A percentile compares a stretch with the other conserved stretches of the same genome.
Conservation (phyloP, 495 filamentous ascomycete genomes). For the Penicillium pulvis region DNA sequence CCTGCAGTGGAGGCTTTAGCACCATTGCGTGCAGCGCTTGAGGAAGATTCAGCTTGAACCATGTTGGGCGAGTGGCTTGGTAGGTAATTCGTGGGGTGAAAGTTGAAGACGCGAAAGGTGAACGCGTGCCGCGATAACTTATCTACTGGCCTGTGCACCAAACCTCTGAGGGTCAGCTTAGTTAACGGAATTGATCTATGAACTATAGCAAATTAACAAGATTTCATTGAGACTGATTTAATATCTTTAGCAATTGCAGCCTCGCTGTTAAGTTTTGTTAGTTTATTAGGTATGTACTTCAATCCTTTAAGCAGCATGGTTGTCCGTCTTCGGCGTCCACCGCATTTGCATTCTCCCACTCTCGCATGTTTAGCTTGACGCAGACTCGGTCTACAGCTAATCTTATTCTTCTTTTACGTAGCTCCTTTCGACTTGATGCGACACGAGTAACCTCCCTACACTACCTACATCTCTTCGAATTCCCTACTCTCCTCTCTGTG, state of each 20-base stretch:
- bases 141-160: slow-evolving; percentile 18
- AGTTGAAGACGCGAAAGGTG: slow-evolving; percentile 33
- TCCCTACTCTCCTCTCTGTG: background rate
- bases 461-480: background rate
- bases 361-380: background rate
- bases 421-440: background rate
- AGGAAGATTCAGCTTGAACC: slow-evolving; percentile 74
- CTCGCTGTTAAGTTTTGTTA: background rate
- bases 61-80: slow-evolving; percentile 25
- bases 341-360: background rate
- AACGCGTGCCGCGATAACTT: slow-evolving; percentile 25
- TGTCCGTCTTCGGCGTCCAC: background rate
- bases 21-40: slow-evolving; percentile 66
- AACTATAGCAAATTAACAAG: too few relatives aligned
- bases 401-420: background rate
- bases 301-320: background rate
- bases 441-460: background rate
- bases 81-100: slow-evolving; percentile 6
- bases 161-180: background rate
- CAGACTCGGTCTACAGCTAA: background rate
- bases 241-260: too few relatives aligned
- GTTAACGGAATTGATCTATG: too few relatives aligned
- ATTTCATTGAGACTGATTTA: too few relatives aligned
- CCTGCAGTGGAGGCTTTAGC: slow-evolving; percentile 64
- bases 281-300: background rate